These are phyloP conservation scores for Colletotrichum abscissum DNA, from an alignment of 2,329 filamentous ascomycete genomes.

Conservation along the genomic window DNA sequence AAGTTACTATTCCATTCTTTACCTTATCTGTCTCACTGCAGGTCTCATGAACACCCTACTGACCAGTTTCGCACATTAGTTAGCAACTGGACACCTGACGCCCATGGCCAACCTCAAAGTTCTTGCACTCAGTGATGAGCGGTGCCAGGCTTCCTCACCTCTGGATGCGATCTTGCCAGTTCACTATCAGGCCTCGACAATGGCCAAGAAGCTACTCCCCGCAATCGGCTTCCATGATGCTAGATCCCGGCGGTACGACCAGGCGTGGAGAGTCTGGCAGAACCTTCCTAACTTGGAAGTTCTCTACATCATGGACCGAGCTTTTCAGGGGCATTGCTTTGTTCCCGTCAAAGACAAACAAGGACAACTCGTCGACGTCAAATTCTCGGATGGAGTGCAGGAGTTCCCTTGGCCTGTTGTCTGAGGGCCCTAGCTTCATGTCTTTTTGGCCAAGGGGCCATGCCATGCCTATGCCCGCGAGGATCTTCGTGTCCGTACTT, in stretches of 20 bases:
- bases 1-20: not conserved
- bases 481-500: no score
- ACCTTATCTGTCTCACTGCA: not conserved
- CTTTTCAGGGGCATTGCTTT: not conserved
- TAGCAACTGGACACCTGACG: accelerated
- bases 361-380: not conserved
- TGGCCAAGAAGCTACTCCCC: not conserved
- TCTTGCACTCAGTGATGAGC: not conserved
- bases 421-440: not conserved
- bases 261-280: not conserved
- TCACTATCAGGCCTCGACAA: not conserved
- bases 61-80: not conserved
- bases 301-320: not conserved
- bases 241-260: not conserved
- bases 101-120: not conserved
- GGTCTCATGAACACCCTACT: not conserved
- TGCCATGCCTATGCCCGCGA: no score
- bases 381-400: not conserved
- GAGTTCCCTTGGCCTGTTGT: not conserved
- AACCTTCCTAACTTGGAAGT: not conserved
- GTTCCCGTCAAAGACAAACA: not conserved
- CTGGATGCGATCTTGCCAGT: not conserved
- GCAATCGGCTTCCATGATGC: not conserved
- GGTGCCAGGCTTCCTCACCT: no score
- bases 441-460: not conserved